phyloP scores from a whole-genome alignment of 805 yeast species.

The Kluyveromyces aestuarii region DNA sequence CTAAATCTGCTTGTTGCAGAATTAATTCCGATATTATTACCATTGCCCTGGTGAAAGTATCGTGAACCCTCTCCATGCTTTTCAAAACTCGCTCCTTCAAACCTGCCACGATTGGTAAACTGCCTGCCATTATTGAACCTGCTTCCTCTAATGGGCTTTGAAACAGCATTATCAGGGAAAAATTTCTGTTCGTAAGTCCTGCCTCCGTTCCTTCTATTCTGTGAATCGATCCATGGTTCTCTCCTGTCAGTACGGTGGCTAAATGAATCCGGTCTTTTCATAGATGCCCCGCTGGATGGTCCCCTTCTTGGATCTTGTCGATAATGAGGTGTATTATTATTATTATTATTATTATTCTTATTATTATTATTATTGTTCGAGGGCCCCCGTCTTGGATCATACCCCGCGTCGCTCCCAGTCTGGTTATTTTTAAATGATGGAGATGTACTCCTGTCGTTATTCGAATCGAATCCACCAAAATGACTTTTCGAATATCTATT shows the following conservation, averaged over 20 bases:
- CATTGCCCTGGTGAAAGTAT: not conserved
- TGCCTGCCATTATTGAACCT: not conserved
- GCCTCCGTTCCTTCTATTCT: not conserved
- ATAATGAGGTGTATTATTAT: too few species aligned
- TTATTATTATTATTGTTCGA: not conserved
- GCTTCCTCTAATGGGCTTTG: not conserved
- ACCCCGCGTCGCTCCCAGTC: not conserved
- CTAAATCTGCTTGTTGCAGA: not conserved
- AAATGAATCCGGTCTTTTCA: not conserved
- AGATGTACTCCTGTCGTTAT: not conserved
- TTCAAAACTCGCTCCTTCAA: not conserved
- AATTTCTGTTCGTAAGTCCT: not conserved
- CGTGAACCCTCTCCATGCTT: not conserved
- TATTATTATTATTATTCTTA: too few species aligned
- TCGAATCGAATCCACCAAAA: not conserved
- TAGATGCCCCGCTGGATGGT: not conserved
- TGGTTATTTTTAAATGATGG: not conserved
- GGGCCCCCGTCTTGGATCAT: constrained; percentile 1
- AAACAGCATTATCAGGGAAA: not conserved
- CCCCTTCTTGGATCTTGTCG: not conserved
- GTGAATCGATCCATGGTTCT: not conserved
- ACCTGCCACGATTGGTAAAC: not conserved
- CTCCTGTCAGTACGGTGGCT: not conserved
- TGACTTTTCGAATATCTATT: not conserved
- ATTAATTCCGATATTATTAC: not conserved